Conservation (phyloP, 2,329 filamentous ascomycete species). For the Trichothecium sympodiale region DNA sequence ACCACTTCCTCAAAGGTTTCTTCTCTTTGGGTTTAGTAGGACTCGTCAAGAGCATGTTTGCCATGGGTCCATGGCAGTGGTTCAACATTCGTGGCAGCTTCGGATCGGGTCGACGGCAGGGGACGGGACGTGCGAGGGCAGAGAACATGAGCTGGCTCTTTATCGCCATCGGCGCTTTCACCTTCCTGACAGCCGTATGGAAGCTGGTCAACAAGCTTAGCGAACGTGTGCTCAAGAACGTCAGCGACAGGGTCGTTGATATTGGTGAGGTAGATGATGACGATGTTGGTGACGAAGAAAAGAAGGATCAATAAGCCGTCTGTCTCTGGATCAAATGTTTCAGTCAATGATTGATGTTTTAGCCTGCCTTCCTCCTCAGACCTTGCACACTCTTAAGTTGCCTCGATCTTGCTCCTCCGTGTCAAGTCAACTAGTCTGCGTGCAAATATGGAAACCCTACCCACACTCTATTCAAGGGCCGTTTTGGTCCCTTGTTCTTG, state of each 20-base stretch:
- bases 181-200: constrained; percentile 76
- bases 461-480: constrained; percentile 29
- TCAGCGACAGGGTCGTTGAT: constrained; percentile 73
- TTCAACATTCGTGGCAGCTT: constrained; percentile 59
- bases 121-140: constrained; percentile 64
- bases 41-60: constrained; percentile 68
- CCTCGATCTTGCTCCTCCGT: constrained; percentile 63
- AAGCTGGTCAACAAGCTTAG: constrained; percentile 68
- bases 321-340: constrained; percentile 4
- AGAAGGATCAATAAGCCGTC: constrained; percentile 16
- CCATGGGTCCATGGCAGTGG: constrained; percentile 66
- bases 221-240: constrained; percentile 60
- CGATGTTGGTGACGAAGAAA: constrained; percentile 23
- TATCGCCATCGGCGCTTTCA: constrained; percentile 68
- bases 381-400: constrained; percentile 95
- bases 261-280: constrained; percentile 52
- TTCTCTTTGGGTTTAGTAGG: constrained; percentile 83
- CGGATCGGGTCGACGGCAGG: constrained; percentile 38
- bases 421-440: constrained; percentile 93
- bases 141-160: constrained; percentile 71
- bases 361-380: neutral
- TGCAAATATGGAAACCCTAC: constrained; percentile 63
- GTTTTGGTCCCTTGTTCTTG: constrained; percentile 35
- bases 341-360: neutral
- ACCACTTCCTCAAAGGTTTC: constrained; percentile 82